Evolutionary conservation across 2,329 filamentous ascomycete genomes (phyloP).

Genomic region (Colletotrichum echinochloae): DNA sequence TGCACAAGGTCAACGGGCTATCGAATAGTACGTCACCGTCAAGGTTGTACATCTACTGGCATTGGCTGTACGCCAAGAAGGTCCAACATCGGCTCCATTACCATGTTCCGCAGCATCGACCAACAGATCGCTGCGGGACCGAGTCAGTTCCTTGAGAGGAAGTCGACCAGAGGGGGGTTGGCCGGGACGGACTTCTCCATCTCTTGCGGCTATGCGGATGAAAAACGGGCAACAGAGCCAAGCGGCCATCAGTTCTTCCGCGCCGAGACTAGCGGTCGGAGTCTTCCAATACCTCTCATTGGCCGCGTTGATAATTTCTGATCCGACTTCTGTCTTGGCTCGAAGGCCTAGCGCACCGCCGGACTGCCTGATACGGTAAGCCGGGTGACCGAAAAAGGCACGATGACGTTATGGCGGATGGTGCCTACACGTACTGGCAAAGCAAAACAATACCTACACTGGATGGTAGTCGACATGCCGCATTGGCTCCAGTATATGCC

Average conservation of each 20-base stretch:
- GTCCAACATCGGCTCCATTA: constrained; percentile 30
- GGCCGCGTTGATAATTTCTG: background rate
- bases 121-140: constrained; percentile 21
- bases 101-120: constrained; percentile 8
- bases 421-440: too few relatives aligned
- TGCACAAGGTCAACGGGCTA: background rate
- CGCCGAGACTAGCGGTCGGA: background rate
- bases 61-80: constrained; percentile 25
- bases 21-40: constrained; percentile 27
- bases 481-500: background rate
- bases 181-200: constrained; percentile 2
- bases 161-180: background rate
- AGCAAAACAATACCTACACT: too few relatives aligned
- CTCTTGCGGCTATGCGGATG: constrained; percentile 22
- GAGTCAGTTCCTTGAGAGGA: constrained; percentile 20
- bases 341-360: constrained; percentile 15
- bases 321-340: constrained; percentile 23
- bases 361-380: constrained; percentile 22
- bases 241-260: constrained; percentile 20
- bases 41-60: background rate
- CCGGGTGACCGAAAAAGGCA: constrained; percentile 5
- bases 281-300: constrained; percentile 5
- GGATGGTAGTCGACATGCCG: constrained; percentile 25
- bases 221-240: background rate
- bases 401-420: constrained; percentile 33